Base-by-base conservation (phyloP, 495 filamentous ascomycete genomes). In the Aspergillus campestris region DNA sequence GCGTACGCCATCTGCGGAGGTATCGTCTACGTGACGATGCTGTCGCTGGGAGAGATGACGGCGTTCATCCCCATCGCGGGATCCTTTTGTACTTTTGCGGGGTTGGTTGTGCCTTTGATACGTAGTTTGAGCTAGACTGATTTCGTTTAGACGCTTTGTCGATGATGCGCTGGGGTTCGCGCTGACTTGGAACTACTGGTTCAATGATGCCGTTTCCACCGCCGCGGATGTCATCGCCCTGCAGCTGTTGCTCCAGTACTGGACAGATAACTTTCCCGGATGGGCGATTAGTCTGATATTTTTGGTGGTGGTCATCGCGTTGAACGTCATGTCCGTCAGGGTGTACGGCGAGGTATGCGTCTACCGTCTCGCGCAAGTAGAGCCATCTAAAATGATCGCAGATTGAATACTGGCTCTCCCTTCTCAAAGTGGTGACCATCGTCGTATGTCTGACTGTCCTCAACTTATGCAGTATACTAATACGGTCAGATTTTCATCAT, bases 131-230 rank as follows among this genome's bases (percentile, higher is more conserved):
- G 29, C 29, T 41, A 12, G 28, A 24, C 6, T 11, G 10, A 30
- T n/a, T 24, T 40, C 31, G 36, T 11, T 12, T 50, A 75, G 72
- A 48, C 74, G 77, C 31, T 79, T 74, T 55, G 73, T 77, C 33
- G 76, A 80, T 58, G 75, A 78, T 66, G 75, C 75, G 1, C 62
- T 78, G 7, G 68, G 70, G 1, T 74, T 74, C 44, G 71, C 71
- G 10, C 53, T 74, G 42, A 72, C 70, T 0, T 75, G 72, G 72
- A 79, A 78, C 45, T 80, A 80, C 55, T 79, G 74, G 74, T 75
- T 77, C 40, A 79, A 80, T 57, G 76, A 78, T 65, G 75, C 75
- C 3, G 70, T 76, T 7, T 75, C 72, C 3, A 77, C 71, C 5
- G 75, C 74, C 6, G 66, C 73, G 5, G 74, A 79, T 65, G 54